These are phyloP conservation scores for Leishmania arabica DNA, from an alignment of 208 protist species.

Conservation along the genomic window DNA sequence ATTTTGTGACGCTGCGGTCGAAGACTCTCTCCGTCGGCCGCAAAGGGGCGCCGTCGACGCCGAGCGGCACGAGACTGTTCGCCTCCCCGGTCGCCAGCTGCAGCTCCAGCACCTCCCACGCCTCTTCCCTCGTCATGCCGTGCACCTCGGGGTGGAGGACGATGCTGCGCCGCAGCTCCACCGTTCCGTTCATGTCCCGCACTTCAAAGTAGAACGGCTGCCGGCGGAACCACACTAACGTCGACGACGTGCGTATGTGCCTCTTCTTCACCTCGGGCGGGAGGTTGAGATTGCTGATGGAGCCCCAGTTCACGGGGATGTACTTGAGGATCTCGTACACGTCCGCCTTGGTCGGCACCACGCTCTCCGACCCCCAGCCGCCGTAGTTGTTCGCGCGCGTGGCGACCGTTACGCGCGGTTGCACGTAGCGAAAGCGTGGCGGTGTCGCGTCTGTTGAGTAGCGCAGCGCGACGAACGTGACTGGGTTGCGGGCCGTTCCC, in stretches of 20 bases:
- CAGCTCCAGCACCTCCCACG: constrained; percentile 54
- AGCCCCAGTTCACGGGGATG: constrained; percentile 84
- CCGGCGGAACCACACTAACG: constrained; percentile 76
- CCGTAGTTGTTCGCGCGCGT: constrained; percentile 60
- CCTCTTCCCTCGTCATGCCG: constrained; percentile 64
- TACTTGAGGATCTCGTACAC: constrained; percentile 86
- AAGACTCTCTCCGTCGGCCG: constrained; percentile 20
- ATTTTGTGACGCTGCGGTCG: constrained; percentile 49
- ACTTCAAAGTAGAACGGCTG: constrained; percentile 90
- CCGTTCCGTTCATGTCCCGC: constrained; percentile 62
- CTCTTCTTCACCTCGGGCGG: constrained; percentile 49
- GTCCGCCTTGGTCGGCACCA: constrained; percentile 70
- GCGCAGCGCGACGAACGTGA: constrained; percentile 42
- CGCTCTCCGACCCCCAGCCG: constrained; percentile 55
- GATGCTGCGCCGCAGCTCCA: constrained; percentile 77
- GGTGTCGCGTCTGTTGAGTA: constrained; percentile 28
- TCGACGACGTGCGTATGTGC: constrained; percentile 66
- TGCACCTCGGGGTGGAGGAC: constrained; percentile 82
- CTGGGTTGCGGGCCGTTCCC: neutral
- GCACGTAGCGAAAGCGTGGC: constrained; percentile 48
- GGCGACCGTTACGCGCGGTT: constrained; percentile 32
- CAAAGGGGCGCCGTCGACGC: constrained; percentile 38
- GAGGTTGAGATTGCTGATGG: constrained; percentile 63
- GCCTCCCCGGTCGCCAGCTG: constrained; percentile 59
- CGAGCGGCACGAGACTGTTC: constrained; percentile 64